Evolutionary conservation across 2,329 filamentous ascomycete genomes (phyloP).

Genomic region (Colletotrichum karsti): DNA sequence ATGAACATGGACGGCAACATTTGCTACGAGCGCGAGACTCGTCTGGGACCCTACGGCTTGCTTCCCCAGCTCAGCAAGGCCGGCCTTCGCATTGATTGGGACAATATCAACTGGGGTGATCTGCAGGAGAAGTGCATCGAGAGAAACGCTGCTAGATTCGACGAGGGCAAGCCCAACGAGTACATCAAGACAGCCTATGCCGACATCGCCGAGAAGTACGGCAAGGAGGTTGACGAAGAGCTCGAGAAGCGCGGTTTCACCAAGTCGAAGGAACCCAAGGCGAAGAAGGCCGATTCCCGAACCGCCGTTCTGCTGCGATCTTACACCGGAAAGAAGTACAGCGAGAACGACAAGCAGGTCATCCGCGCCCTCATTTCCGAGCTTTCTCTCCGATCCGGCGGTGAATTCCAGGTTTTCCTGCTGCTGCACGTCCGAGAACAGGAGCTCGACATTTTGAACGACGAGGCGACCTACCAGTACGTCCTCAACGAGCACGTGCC

Average conservation of each 20-base stretch:
- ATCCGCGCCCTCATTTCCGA: constrained; percentile 84
- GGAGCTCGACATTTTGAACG: constrained; percentile 65
- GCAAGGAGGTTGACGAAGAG: background rate
- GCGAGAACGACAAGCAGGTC: constrained; percentile 80
- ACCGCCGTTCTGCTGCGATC: constrained; percentile 81
- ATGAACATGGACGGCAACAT: constrained; percentile 69
- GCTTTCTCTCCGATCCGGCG: constrained; percentile 77
- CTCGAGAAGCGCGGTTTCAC: constrained; percentile 13
- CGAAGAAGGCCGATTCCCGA: constrained; percentile 43
- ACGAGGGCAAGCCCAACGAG: constrained; percentile 50
- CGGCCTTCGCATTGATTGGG: constrained; percentile 62
- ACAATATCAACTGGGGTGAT: constrained; percentile 73
- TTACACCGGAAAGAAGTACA: constrained; percentile 79
- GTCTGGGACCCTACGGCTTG: constrained; percentile 73
- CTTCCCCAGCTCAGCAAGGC: constrained; percentile 56
- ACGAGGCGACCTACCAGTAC: constrained; percentile 64
- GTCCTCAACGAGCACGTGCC: constrained; percentile 72
- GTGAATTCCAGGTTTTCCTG: constrained; percentile 83
- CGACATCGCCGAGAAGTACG: constrained; percentile 23
- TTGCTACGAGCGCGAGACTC: constrained; percentile 74
- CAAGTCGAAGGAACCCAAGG: constrained; percentile 10
- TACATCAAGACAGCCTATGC: constrained; percentile 49
- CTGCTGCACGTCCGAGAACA: constrained; percentile 80
- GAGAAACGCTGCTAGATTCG: constrained; percentile 73
- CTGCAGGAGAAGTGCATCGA: constrained; percentile 73